phyloP scores from a whole-genome alignment of 139 green algal genomes.

The Chlamydomonas eustigma region DNA sequence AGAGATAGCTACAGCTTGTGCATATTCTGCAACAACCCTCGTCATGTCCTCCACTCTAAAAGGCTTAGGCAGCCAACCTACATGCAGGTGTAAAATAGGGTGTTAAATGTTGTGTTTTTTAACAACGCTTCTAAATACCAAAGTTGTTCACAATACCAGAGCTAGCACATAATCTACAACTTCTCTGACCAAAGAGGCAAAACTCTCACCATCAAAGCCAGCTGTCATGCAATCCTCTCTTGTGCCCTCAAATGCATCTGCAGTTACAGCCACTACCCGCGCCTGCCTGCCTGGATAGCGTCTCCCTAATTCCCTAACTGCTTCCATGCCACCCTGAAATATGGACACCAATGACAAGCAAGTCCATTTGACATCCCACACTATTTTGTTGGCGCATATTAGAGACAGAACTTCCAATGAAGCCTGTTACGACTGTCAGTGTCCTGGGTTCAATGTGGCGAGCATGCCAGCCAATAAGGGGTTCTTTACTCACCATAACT shows the following conservation, averaged over 20 bases:
- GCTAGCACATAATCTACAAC: no score
- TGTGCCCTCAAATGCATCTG: conserved; percentile 79
- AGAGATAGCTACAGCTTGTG: background rate
- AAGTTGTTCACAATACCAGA: no score
- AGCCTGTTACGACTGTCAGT: no score
- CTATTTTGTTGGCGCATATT: no score
- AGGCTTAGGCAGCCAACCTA: conserved; percentile 49
- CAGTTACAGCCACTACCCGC: conserved; percentile 61
- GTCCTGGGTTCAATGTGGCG: no score
- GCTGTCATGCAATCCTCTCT: conserved; percentile 58
- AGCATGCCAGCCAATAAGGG: no score
- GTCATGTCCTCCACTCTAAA: conserved; percentile 74
- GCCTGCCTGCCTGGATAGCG: background rate
- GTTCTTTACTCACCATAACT: conserved; percentile 69
- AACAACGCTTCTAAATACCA: no score
- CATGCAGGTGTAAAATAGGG: no score
- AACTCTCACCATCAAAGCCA: conserved; percentile 57
- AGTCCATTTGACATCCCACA: background rate
- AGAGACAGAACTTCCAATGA: no score
- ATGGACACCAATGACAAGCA: background rate
- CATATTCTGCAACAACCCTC: conserved; percentile 30
- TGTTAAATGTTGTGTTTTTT: no score
- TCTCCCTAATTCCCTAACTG: background rate
- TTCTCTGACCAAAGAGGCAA: no score
- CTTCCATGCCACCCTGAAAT: conserved; percentile 9